These are phyloP conservation scores for Candolleomyces efflorescens DNA, from an alignment of 768 basidiomycete genomes.

Conservation along the genomic window DNA sequence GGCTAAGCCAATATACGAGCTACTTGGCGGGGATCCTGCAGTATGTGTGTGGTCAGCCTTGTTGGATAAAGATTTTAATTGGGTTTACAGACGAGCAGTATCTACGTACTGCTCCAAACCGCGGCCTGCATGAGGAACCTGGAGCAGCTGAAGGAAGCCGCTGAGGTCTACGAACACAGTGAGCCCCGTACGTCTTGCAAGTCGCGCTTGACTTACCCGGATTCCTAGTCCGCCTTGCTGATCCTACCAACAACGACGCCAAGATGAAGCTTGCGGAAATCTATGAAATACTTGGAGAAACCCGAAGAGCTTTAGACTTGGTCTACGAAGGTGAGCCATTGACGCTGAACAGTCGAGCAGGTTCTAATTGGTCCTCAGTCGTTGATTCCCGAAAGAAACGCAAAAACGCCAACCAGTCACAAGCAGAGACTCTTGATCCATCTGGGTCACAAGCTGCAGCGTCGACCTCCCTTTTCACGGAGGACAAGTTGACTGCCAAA, in stretches of 20 bases:
- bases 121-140: slow-evolving; percentile 78
- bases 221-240: slow-evolving; percentile 60
- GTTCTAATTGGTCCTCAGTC: background rate
- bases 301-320: slow-evolving; percentile 75
- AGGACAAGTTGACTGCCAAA: slow-evolving; percentile 39
- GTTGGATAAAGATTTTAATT: background rate
- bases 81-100: slow-evolving; percentile 58
- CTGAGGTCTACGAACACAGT: slow-evolving; percentile 84
- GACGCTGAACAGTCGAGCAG: background rate
- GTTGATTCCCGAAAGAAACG: slow-evolving; percentile 59
- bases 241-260: slow-evolving; percentile 74
- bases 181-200: slow-evolving; percentile 14
- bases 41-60: slow-evolving; percentile 36
- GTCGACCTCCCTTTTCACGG: slow-evolving; percentile 58
- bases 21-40: slow-evolving; percentile 67
- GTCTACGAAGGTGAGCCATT: slow-evolving; percentile 69
- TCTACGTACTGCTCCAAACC: slow-evolving; percentile 70
- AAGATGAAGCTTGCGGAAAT: slow-evolving; percentile 90
- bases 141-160: slow-evolving; percentile 71
- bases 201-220: background rate
- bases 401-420: slow-evolving; percentile 12
- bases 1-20: slow-evolving; percentile 77
- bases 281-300: slow-evolving; percentile 80
- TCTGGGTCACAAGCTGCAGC: background rate
- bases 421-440: slow-evolving; percentile 3